Percentiles rank a stretch among this genome's conserved stretches.
phyloP scores from a whole-genome alignment of 1,284 basidiomycete genomes.

The Leccinum angustisporum region DNA sequence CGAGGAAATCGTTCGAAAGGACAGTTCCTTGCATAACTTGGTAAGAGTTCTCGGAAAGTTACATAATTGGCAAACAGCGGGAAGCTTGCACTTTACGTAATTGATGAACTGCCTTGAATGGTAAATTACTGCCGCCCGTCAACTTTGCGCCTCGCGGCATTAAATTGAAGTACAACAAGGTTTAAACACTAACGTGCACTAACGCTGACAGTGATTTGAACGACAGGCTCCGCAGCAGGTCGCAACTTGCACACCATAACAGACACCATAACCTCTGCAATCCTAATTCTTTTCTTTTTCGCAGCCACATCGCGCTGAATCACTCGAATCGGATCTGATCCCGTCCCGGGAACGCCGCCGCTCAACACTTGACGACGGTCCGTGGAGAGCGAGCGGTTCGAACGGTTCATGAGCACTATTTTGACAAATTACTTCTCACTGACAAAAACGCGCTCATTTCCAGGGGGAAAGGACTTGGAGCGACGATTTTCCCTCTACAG shows the following conservation, averaged over 20 bases:
- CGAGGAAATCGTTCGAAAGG: conserved; percentile 15
- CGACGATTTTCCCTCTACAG: conserved; percentile 12
- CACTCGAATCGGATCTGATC: conserved; percentile 3
- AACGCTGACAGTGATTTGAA: neutral
- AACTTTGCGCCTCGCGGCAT: conserved; percentile 5
- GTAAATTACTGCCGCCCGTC: neutral
- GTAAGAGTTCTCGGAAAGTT: neutral
- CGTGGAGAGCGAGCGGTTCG: neutral
- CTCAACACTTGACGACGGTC: neutral
- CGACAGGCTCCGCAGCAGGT: neutral
- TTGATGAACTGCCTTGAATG: neutral
- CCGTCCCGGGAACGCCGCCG: neutral
- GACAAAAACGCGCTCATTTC: conserved; percentile 4
- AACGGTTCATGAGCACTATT: neutral
- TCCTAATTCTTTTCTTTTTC: neutral
- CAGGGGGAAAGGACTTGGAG: neutral
- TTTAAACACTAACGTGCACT: neutral
- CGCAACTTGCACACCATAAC: too few species aligned
- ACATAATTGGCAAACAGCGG: neutral
- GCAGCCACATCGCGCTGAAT: neutral
- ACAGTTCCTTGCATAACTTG: conserved; percentile 13
- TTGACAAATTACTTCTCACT: neutral
- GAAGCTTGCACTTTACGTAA: neutral
- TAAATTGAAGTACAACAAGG: conserved; percentile 17
- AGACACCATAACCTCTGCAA: neutral